A percentile compares a stretch with the other conserved stretches of the same genome.
These are phyloP conservation scores for Phytopythium litorale DNA, from an alignment of 352 stramenopile genomes.

Conservation along the genomic window DNA sequence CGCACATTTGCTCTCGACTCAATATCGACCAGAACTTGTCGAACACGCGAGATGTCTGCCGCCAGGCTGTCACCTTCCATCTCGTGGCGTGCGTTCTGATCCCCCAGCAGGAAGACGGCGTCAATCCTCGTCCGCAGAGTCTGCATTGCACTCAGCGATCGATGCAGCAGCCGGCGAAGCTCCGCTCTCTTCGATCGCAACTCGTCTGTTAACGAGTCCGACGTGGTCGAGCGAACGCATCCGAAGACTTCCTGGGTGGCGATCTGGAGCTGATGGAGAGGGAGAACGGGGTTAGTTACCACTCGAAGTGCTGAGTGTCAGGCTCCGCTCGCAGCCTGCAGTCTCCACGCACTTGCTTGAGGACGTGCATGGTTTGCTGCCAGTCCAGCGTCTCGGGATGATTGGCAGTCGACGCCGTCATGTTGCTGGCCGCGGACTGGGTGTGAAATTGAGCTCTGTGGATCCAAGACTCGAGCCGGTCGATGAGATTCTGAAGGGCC, in stretches of 20 bases:
- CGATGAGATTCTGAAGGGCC: neutral
- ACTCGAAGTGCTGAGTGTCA: neutral
- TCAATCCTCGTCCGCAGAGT: conserved; percentile 1
- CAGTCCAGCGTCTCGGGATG: neutral
- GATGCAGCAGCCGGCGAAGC: neutral
- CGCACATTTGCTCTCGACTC: neutral
- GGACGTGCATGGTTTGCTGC: conserved; percentile 1
- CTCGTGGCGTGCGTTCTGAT: neutral
- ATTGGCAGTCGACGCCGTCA: neutral
- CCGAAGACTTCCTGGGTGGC: neutral
- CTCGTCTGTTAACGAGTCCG: neutral
- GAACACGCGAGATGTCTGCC: neutral
- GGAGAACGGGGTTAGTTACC: neutral
- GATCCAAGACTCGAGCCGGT: neutral
- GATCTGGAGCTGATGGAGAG: neutral
- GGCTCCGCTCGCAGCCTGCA: neutral
- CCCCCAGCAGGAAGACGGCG: conserved; percentile 1
- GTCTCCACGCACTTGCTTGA: neutral
- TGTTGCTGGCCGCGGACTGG: neutral
- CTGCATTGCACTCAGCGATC: conserved; percentile 1
- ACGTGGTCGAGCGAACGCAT: neutral
- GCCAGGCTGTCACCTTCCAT: neutral
- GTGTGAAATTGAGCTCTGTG: neutral
- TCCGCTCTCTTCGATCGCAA: neutral
- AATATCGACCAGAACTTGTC: neutral